phyloP scores from a whole-genome alignment of 305 asterid species.

The Rubia tinctorum region DNA sequence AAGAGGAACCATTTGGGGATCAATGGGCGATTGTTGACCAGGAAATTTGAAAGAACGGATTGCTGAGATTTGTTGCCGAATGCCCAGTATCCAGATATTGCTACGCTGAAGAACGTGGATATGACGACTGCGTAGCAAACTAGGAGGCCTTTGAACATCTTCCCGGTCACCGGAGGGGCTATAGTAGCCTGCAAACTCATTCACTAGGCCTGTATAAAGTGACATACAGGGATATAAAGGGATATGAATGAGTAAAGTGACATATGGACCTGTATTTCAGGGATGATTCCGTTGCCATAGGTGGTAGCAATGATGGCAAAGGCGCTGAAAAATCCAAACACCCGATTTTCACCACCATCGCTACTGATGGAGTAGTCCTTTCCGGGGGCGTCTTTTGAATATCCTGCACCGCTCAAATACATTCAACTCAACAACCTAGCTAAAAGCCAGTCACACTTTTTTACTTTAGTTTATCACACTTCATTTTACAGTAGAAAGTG shows the following conservation, averaged over 20 bases:
- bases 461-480: no score
- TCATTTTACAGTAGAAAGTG: background rate
- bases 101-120: slow-evolving; percentile 57
- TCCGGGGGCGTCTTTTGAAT: slow-evolving; percentile 38
- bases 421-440: background rate
- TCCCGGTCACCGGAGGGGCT: slow-evolving; percentile 63
- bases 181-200: slow-evolving; percentile 47
- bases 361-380: slow-evolving; percentile 36
- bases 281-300: slow-evolving; percentile 67
- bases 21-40: slow-evolving; percentile 37
- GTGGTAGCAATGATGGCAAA: slow-evolving; percentile 56
- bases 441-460: no score
- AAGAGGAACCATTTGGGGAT: slow-evolving; percentile 56
- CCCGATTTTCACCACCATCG: slow-evolving; percentile 29
- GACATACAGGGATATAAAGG: no score
- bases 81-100: slow-evolving; percentile 76
- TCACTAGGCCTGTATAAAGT: no score
- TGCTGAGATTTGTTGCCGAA: slow-evolving; percentile 55
- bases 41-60: slow-evolving; percentile 51
- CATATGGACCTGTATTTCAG: slow-evolving; percentile 55
- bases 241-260: no score
- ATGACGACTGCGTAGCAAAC: slow-evolving; percentile 57
- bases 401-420: slow-evolving; percentile 27
- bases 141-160: slow-evolving; percentile 68
- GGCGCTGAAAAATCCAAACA: slow-evolving; percentile 52